Percentiles rank a stretch among this genome's conserved stretches.
Evolutionary conservation across 495 filamentous ascomycete species (phyloP).

Genomic region (Lasiosphaeris hirsuta): DNA sequence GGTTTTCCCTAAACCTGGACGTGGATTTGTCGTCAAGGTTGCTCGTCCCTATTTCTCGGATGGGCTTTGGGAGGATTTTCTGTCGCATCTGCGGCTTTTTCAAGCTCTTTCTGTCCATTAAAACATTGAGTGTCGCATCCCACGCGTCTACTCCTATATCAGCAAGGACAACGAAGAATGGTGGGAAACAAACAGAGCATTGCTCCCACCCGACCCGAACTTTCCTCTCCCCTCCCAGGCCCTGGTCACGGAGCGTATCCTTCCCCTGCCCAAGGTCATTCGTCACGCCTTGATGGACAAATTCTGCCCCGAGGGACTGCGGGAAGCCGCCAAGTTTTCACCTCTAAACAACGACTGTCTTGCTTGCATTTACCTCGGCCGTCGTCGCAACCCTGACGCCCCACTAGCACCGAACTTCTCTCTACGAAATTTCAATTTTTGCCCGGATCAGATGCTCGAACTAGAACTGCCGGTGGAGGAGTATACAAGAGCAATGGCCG

Average conservation of each 20-base stretch:
- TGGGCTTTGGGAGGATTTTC: neutral
- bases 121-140: neutral
- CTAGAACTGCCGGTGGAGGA: conserved; percentile 5
- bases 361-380: conserved; percentile 9
- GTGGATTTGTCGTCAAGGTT: neutral
- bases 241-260: conserved; percentile 12
- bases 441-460: conserved; percentile 14
- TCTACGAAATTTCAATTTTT: conserved; percentile 16
- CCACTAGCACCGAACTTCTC: conserved; percentile 9
- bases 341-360: conserved; percentile 15
- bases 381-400: neutral
- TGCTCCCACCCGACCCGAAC: neutral
- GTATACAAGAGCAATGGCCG: conserved; percentile 8
- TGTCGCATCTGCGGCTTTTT: neutral
- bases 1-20: neutral
- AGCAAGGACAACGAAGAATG: neutral
- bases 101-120: conserved; percentile 1
- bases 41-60: conserved; percentile 10
- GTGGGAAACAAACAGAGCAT: neutral
- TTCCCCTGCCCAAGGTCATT: conserved; percentile 6
- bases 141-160: neutral
- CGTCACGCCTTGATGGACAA: conserved; percentile 1
- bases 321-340: neutral
- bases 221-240: conserved; percentile 12
- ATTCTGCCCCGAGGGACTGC: neutral